phyloP scores from a whole-genome alignment of 352 stramenopile genomes.

The Phytophthora pluvialis region DNA sequence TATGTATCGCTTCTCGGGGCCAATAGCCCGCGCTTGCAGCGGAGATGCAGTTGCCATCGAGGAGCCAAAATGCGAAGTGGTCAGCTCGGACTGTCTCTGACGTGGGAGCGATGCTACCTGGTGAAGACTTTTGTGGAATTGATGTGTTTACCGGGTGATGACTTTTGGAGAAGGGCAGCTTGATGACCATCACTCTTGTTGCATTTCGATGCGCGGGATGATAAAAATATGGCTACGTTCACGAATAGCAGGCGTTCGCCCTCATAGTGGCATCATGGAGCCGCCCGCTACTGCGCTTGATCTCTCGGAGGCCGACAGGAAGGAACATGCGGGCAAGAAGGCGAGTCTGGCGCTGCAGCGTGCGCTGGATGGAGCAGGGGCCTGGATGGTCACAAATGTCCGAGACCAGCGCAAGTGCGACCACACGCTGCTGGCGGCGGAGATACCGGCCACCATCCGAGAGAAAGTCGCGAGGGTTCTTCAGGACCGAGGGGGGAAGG shows the following conservation, averaged over 20 bases:
- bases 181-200: slow-evolving; percentile 25
- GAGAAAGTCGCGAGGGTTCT: slow-evolving; percentile 33
- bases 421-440: slow-evolving; percentile 23
- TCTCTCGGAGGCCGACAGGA: slow-evolving; percentile 5
- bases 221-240: background rate
- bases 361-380: slow-evolving; percentile 11
- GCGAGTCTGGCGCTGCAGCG: slow-evolving; percentile 27
- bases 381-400: slow-evolving; percentile 29
- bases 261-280: slow-evolving; percentile 14
- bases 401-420: slow-evolving; percentile 40
- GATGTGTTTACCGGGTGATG: background rate
- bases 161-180: slow-evolving; percentile 16
- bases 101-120: slow-evolving; percentile 1
- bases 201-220: background rate
- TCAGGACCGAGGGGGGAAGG: slow-evolving; percentile 20
- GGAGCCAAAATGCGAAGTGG: slow-evolving; percentile 26
- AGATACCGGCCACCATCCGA: slow-evolving; percentile 29
- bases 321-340: slow-evolving; percentile 17
- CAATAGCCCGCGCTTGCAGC: background rate
- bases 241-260: background rate
- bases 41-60: slow-evolving; percentile 24
- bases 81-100: slow-evolving; percentile 14
- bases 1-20: slow-evolving; percentile 2
- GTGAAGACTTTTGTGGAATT: slow-evolving; percentile 7
- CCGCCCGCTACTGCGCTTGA: slow-evolving; percentile 3